Base-by-base conservation (phyloP, 2,329 filamentous ascomycete species). In the Lojkania enalia region DNA sequence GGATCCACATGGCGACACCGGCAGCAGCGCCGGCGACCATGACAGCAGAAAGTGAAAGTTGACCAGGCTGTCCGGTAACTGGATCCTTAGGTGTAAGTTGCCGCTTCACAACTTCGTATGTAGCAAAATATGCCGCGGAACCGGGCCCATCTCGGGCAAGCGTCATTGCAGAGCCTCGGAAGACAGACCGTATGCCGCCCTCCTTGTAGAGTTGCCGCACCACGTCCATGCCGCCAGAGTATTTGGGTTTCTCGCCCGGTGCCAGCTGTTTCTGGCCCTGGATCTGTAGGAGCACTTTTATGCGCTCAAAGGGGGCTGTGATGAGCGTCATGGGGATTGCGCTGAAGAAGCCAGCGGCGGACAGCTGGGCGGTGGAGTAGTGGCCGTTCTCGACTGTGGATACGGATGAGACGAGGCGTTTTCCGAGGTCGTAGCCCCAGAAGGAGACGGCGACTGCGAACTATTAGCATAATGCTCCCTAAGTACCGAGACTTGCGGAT, bases 1-100 rank as follows among this genome's bases (percentile, higher is more conserved):
- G 91, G 57, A 96, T 94, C 94, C 94, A 99, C 94, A 99, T 99
- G 52, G 94, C 94, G 19, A 99, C 83, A 64, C 94, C 94, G 0
- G 94, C 94, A 3, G 86, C 88, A 52, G 88, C 94, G 60, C 94
- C 94, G 2, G 94, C 94, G 20, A 83, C 81, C 60, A 91, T 89
- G 45, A 99, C 81, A 9, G 94, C 94, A 2, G 82, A 75, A 52
- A 99, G 77, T 61, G 87, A 92, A 46, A 97, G 74, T 59, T 94
- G 78, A 31, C 90, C 91, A 3, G 87, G 81, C 64, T 86, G 84
- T 18, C 89, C 90, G 14, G 79, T 68, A 2, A 60, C 73, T 2
- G 83, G 84, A 62, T 96, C 90, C 63, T 87, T 82, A 31, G 92
- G 94, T 2, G 90, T 96, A 51, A 99, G 77, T 13, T 74, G 77